Percentiles rank a stretch among this genome's conserved stretches.
Evolutionary conservation across 2,329 filamentous ascomycete species (phyloP).

Genomic region (Aspergillus hiratsukae): DNA sequence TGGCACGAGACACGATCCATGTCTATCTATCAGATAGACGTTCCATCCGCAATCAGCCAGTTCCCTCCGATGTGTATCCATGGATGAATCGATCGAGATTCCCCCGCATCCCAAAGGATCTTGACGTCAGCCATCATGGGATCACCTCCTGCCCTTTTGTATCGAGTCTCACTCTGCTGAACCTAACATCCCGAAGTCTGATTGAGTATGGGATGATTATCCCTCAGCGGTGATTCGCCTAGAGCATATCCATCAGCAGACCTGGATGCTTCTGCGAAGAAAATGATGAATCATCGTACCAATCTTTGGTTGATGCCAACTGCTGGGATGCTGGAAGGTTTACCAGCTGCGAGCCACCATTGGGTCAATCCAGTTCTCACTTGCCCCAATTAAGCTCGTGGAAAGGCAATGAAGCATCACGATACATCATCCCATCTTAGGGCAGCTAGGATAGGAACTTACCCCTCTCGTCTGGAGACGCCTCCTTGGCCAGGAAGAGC

Average conservation of each 20-base stretch:
- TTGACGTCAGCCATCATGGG: conserved; percentile 13
- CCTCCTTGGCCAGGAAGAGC: neutral
- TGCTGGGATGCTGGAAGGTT: conserved; percentile 3
- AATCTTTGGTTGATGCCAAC: neutral
- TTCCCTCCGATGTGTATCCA: neutral
- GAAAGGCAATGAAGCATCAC: neutral
- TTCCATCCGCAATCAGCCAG: neutral
- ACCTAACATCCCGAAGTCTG: neutral
- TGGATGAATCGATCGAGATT: neutral
- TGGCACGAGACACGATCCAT: neutral
- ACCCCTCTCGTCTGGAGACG: conserved; percentile 9
- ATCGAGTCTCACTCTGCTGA: neutral
- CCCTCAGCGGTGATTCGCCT: neutral
- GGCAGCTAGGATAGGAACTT: conserved; percentile 1
- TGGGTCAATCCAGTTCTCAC: conserved; percentile 4
- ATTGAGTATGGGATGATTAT: neutral
- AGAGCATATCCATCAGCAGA: neutral
- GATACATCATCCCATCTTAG: conserved; percentile 7
- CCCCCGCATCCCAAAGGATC: conserved; percentile 9
- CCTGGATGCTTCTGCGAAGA: neutral
- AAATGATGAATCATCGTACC: conserved; percentile 6
- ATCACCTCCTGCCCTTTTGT: neutral
- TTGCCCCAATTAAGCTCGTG: conserved; percentile 1
- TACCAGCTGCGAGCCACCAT: conserved; percentile 3
- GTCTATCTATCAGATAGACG: neutral